A percentile compares a stretch with the other conserved stretches of the same genome.
Conservation (phyloP, 1,284 basidiomycete species). For the Ustilago xerochloae region DNA sequence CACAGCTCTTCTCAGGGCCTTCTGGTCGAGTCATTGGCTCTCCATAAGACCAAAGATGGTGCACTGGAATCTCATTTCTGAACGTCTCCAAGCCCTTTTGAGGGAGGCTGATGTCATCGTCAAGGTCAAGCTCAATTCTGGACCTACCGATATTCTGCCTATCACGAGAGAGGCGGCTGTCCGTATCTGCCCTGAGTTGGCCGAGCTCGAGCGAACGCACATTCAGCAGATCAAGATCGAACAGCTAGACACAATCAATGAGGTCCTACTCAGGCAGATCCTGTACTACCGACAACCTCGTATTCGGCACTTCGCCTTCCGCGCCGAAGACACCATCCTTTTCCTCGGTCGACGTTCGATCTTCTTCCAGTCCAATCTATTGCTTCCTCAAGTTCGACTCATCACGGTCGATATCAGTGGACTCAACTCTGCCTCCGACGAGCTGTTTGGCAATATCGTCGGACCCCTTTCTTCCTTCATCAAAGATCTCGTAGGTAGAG, state of each 20-base stretch:
- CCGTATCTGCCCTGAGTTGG: slow-evolving; percentile 9
- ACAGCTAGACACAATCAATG: slow-evolving; percentile 21
- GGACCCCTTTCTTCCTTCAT: slow-evolving; percentile 3
- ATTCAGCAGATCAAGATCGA: slow-evolving; percentile 7
- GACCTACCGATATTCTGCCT: slow-evolving; percentile 19
- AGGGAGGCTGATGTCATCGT: slow-evolving; percentile 1
- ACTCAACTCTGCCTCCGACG: background rate
- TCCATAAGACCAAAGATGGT: slow-evolving; percentile 2
- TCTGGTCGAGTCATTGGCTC: slow-evolving; percentile 26
- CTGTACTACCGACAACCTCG: slow-evolving; percentile 1
- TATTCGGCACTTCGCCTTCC: slow-evolving; percentile 25
- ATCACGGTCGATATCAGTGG: slow-evolving; percentile 21
- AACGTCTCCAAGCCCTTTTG: slow-evolving; percentile 4
- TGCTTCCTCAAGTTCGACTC: slow-evolving; percentile 7
- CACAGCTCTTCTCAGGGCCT: background rate
- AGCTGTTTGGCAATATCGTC: background rate
- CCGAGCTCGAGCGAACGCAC: background rate
- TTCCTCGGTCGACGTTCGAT: slow-evolving; percentile 20
- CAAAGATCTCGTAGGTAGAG: slow-evolving; percentile 14
- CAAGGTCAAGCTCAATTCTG: slow-evolving; percentile 19
- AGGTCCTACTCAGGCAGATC: slow-evolving; percentile 18
- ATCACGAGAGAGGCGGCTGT: slow-evolving; percentile 3
- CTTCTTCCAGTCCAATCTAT: slow-evolving; percentile 3
- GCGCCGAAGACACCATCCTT: slow-evolving; percentile 2
- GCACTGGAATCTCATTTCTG: background rate